phyloP scores from a whole-genome alignment of 2,329 filamentous ascomycete genomes.

The Venturia effusa region DNA sequence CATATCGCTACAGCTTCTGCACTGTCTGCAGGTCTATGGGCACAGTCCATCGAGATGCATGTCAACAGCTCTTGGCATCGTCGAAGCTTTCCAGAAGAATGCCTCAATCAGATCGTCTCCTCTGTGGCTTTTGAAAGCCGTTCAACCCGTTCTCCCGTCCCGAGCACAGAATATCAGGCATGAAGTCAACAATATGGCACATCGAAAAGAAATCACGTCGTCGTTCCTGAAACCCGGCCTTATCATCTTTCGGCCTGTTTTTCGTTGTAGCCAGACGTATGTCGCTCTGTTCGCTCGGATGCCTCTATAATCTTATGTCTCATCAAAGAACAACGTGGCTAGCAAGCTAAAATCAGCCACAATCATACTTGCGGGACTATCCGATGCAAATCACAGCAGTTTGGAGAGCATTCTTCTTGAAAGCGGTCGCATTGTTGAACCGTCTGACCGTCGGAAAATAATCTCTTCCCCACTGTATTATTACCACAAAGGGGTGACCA shows the following conservation, averaged over 20 bases:
- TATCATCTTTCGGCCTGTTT: background rate
- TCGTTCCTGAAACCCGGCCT: background rate
- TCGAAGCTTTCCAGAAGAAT: background rate
- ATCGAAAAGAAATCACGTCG: background rate
- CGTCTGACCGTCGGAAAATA: background rate
- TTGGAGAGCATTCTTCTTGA: background rate
- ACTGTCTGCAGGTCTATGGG: background rate
- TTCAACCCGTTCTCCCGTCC: conserved; percentile 1
- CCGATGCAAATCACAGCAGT: background rate
- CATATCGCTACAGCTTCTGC: no score
- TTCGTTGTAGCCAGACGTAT: background rate
- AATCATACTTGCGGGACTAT: background rate
- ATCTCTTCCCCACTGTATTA: background rate
- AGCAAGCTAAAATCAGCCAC: background rate
- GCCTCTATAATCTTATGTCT: background rate
- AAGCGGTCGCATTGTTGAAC: background rate
- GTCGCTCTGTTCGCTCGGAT: no score
- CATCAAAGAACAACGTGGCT: background rate
- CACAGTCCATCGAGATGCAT: background rate
- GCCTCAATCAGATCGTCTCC: background rate
- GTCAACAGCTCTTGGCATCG: background rate
- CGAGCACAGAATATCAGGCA: background rate
- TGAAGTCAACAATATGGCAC: background rate
- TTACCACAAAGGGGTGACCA: background rate
- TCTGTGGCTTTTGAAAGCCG: background rate